These are phyloP conservation scores for Periconia digitata DNA, from an alignment of 2,329 filamentous ascomycete genomes.

Conservation along the genomic window DNA sequence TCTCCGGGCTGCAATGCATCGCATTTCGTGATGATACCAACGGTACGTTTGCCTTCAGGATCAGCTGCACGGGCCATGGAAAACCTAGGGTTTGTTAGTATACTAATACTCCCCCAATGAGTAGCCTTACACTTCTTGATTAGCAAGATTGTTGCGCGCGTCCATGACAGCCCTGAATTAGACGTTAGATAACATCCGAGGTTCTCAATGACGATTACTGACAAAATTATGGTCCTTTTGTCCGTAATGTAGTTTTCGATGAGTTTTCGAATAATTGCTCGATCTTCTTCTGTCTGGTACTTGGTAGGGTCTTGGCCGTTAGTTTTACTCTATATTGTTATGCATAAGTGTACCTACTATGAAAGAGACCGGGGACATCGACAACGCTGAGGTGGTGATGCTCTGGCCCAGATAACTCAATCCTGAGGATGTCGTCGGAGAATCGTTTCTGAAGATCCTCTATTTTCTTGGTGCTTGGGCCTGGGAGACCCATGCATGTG, in stretches of 20 bases:
- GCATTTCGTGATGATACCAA: constrained; percentile 52
- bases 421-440: constrained; percentile 36
- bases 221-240: constrained; percentile 11
- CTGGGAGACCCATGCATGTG: constrained; percentile 11
- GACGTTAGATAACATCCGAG: background rate
- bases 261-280: constrained; percentile 9
- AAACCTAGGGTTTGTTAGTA: constrained; percentile 5
- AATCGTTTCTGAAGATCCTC: constrained; percentile 12
- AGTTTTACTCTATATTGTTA: constrained; percentile 1
- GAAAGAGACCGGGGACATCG: constrained; percentile 47
- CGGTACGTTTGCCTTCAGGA: constrained; percentile 47
- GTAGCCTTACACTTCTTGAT: constrained; percentile 11
- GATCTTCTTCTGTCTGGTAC: constrained; percentile 12
- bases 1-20: constrained; percentile 30
- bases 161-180: constrained; percentile 11
- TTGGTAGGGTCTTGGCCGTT: constrained; percentile 10
- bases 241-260: constrained; percentile 10
- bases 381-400: constrained; percentile 46
- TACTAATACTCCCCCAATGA: background rate
- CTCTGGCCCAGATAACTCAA: constrained; percentile 45
- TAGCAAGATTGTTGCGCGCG: constrained; percentile 13
- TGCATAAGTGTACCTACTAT: constrained; percentile 3
- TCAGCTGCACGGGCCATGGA: constrained; percentile 47
- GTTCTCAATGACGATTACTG: background rate
- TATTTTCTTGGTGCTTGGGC: constrained; percentile 7